Conservation (phyloP, 768 basidiomycete genomes). For the Lentinus brumalis region DNA sequence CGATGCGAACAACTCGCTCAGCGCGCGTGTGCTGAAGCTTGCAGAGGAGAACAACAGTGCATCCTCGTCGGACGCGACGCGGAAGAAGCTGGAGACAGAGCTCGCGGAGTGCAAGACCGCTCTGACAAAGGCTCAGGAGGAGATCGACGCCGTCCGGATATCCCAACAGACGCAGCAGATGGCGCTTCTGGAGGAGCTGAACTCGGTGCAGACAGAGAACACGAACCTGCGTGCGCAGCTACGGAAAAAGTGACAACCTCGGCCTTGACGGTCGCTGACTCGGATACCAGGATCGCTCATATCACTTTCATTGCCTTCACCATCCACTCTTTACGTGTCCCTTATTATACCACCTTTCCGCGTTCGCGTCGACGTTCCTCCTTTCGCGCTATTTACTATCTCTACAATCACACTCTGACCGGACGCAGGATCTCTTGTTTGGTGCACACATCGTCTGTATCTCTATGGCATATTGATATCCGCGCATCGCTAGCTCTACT, state of each 20-base stretch:
- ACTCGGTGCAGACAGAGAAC: slow-evolving; percentile 81
- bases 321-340: background rate
- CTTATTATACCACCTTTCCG: background rate
- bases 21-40: slow-evolving; percentile 67
- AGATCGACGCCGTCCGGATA: slow-evolving; percentile 65
- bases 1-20: slow-evolving; percentile 78
- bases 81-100: slow-evolving; percentile 64
- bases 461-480: slow-evolving; percentile 23
- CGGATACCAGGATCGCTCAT: background rate
- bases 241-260: slow-evolving; percentile 35
- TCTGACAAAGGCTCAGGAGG: slow-evolving; percentile 64
- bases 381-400: background rate
- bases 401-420: slow-evolving; percentile 2
- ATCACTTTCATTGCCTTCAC: background rate
- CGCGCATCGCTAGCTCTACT: slow-evolving; percentile 20
- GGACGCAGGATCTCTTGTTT: slow-evolving; percentile 13
- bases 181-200: slow-evolving; percentile 86
- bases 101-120: slow-evolving; percentile 61
- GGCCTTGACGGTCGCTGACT: slow-evolving; percentile 6
- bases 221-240: slow-evolving; percentile 68
- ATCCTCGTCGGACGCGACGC: slow-evolving; percentile 51
- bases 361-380: background rate
- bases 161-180: slow-evolving; percentile 83
- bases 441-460: slow-evolving; percentile 23
- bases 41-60: slow-evolving; percentile 67